Base-by-base conservation (phyloP, 768 basidiomycete genomes). In the Agaricus subrufescens region DNA sequence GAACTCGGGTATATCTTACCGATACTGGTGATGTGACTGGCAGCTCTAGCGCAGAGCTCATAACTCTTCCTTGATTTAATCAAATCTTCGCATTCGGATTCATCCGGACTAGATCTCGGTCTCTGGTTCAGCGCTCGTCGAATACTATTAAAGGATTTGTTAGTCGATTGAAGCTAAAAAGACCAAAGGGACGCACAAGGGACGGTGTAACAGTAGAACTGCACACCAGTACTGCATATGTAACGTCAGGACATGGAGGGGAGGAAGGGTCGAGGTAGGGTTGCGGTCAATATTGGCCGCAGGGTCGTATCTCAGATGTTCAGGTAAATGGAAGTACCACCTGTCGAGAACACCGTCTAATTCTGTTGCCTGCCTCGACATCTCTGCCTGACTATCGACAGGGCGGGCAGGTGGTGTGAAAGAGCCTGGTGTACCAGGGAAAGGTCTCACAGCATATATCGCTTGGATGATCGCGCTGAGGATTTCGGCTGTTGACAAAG, bases 151-250 rank as follows among this genome's bases (percentile, higher is more conserved):
- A 37, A 31, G 11, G 7, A 34, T 7, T 34, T 34, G 19, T 19
- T 11, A 34, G 34, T 8, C 5, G 34, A 34, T 2, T 34, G 34
- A 34, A 34, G 34, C 34, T 3, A 52, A 29, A 8, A 27, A 46
- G 50, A 50, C 46, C 40, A 37, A 47, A 42, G 50, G 56, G 25
- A 74, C 87, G 71, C 66, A 90, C 88, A 91, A 91, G 10, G 89
- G 89, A 15, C 89, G 81, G 67, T 91, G 89, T 49, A 91, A 69
- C 29, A 92, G 65, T 31, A 92, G 66, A 25, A 85, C 82, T 10
- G 87, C 81, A 64, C 87, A 89, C 90, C 90, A 92, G 64, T 91
- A 91, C 63, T 89, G 86, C 88, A 91, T 87, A 64, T 91, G 89
- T 49, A 92, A 71, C 40, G 86, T 87, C 54, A 91, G 70, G 26